Percentiles rank a stretch among this genome's conserved stretches.
These are phyloP conservation scores for Leptosphaerulina australis DNA, from an alignment of 2,329 filamentous ascomycete species.

Conservation along the genomic window DNA sequence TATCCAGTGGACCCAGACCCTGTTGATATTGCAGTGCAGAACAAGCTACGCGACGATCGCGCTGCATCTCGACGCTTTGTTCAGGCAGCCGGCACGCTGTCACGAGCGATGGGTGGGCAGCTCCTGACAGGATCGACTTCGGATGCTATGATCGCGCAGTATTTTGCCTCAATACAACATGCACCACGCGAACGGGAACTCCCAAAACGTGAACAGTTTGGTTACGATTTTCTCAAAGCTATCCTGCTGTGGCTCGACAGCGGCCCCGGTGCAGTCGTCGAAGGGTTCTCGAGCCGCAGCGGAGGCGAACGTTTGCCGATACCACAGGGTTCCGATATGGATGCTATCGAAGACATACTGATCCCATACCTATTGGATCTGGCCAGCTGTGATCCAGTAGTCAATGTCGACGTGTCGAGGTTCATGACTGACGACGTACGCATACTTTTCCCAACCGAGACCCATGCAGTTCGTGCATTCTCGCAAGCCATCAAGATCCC, in stretches of 20 bases:
- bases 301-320: conserved; percentile 59
- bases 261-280: conserved; percentile 60
- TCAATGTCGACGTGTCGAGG: conserved; percentile 63
- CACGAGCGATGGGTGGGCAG: conserved; percentile 61
- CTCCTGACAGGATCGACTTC: conserved; percentile 51
- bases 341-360: conserved; percentile 62
- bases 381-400: conserved; percentile 57
- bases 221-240: conserved; percentile 69
- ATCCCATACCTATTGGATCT: conserved; percentile 64
- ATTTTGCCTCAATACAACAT: conserved; percentile 57
- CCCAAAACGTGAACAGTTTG: conserved; percentile 58
- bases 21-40: conserved; percentile 61
- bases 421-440: conserved; percentile 63
- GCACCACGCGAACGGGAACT: conserved; percentile 48
- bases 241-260: conserved; percentile 68
- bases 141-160: conserved; percentile 47
- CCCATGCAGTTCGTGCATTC: conserved; percentile 63
- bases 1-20: conserved; percentile 64
- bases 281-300: conserved; percentile 60
- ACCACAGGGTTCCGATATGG: conserved; percentile 55
- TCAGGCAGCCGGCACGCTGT: conserved; percentile 65
- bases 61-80: conserved; percentile 65
- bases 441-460: conserved; percentile 59
- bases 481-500: conserved; percentile 59
- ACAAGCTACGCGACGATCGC: conserved; percentile 61